Evolutionary conservation across 1,139 yeast species (phyloP).

Genomic region (Protomyces gravidus): DNA sequence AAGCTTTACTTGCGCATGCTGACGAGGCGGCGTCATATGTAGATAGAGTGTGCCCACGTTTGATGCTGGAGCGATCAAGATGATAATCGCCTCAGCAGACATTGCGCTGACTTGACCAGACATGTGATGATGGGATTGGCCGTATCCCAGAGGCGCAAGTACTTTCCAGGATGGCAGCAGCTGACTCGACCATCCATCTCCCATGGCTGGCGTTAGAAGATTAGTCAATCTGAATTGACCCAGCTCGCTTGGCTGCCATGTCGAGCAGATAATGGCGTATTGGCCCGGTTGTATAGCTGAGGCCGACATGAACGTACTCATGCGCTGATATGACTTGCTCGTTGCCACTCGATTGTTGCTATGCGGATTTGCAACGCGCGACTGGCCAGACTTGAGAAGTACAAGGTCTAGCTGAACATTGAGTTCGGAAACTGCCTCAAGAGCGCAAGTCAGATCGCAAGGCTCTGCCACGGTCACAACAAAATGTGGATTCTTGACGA

Average conservation of each 20-base stretch:
- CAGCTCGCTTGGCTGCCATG: slow-evolving; percentile 24
- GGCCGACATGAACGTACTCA: slow-evolving; percentile 19
- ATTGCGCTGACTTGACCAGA: neutral
- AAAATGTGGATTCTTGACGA: slow-evolving; percentile 62
- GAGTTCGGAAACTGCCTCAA: slow-evolving; percentile 42
- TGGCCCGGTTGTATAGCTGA: slow-evolving; percentile 24
- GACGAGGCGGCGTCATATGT: neutral
- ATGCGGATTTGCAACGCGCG: slow-evolving; percentile 15
- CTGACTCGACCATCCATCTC: neutral
- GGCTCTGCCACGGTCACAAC: slow-evolving; percentile 38
- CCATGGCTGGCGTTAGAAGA: neutral
- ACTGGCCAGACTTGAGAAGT: neutral
- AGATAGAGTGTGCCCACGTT: neutral
- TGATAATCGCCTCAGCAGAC: neutral
- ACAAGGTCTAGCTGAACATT: neutral
- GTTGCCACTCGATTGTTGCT: slow-evolving; percentile 26
- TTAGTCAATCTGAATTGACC: slow-evolving; percentile 29
- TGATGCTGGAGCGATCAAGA: neutral
- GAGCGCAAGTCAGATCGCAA: slow-evolving; percentile 32
- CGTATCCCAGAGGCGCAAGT: neutral
- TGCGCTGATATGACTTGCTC: slow-evolving; percentile 30
- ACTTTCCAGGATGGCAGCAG: neutral
- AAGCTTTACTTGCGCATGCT: neutral
- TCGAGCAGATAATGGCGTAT: slow-evolving; percentile 31
- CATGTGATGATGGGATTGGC: neutral